Base-by-base conservation (phyloP, 768 basidiomycete species). In the Amanita rimosa region DNA sequence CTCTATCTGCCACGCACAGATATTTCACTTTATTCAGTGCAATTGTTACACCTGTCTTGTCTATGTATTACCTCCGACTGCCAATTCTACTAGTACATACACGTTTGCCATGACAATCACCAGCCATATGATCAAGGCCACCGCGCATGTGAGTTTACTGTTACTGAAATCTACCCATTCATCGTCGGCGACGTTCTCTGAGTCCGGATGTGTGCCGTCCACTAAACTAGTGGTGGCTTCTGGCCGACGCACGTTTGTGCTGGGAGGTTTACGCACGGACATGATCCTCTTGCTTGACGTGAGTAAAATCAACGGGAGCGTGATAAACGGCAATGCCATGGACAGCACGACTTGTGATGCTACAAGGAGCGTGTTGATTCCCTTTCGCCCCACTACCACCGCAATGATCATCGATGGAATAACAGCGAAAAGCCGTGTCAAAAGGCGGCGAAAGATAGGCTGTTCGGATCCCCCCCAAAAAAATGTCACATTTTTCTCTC, bases 371-470 rank as follows among this genome's bases (percentile, higher is more conserved):
- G 76, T 66, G 58, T 83, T 76, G 52, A 95, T 72, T 3, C 92
- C 93, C 2, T 58, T 53, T 27, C 74, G 65, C 1, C 93, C 94
- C 10, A 85, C 67, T 0, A 79, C 74, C 14, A 83, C 67, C 1
- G 92, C 89, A 35, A 96, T 84, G 4, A 74, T 71, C 63, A 90
- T 75, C 9, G 89, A 81, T 1, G 94, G 94, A 26, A 94, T 70
- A 19, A 96, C 78, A 3, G 87, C 83, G 24, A 97, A 67, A 4
- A 83, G 63, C 6, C 94, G 81, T 1, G 94, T 97, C 45, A 88
- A 53, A 2, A 94, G 65, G n/a, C 94, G 81, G 5, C 94, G 81
- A 31, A 88, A 57, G 29, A 81, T 65, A 34, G 87, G 81, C 86
- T 89, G 46, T 5, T 39, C 11, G 19, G 39, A 8, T 11, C 45